Base-by-base conservation (phyloP, 116 monocot species). In the Cymodocea nodosa region DNA sequence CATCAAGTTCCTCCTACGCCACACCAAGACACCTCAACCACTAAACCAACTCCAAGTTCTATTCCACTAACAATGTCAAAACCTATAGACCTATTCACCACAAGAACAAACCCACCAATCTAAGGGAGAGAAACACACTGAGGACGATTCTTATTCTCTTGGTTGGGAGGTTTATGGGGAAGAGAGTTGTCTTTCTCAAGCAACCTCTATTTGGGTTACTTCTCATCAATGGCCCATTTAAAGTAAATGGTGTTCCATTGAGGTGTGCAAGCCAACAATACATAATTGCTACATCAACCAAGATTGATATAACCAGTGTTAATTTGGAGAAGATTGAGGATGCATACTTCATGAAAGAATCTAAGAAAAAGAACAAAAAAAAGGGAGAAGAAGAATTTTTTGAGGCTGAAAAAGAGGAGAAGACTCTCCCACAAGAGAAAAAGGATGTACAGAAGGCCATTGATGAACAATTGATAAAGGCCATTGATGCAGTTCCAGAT, bases 111-210 rank as follows among this genome's bases (percentile, higher is more conserved):
- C 79, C 76, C 16, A 81, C 81, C 53, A 85, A 85, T 76, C 85
- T 85, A 64, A 85, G 89, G 82, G 65, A 77, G 15, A 89, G 83
- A 63, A 89, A 85, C 37, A 83, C 80, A 0, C 89, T 85, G 0
- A 85, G 89, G 18, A 85, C 83, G 23, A 78, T 89, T 18, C 23
- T 89, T 75, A 89, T 89, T 23, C 70, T 89, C 19, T 74, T 85
- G 35, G 85, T 78, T 1, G 89, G 89, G 55, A 80, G 89, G 70
- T 89, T 82, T 40, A 89, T 85, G 85, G 89, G 89, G 16, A 89
- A 80, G 70, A 85, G 85, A 71, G 85, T 89, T 20, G 85, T 89
- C 19, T 89, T 89, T 64, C 53, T 89, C 59, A 89, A 83, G 67
- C 89, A 89, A 67, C 80, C 85, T 7, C 74, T 85, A 6, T 89